Conservation (phyloP, 352 stramenopile genomes). For the Phytophthora niederhauseri region DNA sequence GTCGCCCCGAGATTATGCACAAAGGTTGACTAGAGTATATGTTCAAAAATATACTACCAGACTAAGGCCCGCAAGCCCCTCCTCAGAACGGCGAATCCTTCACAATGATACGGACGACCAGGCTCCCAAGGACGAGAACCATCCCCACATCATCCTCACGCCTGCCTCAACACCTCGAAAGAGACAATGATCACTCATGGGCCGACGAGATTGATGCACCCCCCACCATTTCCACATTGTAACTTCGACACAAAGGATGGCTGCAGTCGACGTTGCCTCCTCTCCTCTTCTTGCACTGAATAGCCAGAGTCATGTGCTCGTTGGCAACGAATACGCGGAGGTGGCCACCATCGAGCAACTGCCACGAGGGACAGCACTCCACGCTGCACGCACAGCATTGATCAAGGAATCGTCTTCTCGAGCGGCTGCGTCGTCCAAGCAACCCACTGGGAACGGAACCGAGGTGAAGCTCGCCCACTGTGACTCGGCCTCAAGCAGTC, state of each 20-base stretch:
- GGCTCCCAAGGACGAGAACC: conserved; percentile 18
- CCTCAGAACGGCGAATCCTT: conserved; percentile 32
- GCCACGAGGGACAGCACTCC: conserved; percentile 51
- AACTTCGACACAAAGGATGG: conserved; percentile 19
- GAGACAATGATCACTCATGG: background rate
- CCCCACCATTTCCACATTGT: conserved; percentile 19
- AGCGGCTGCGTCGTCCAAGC: conserved; percentile 8
- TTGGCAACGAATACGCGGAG: conserved; percentile 9
- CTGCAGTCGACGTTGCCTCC: conserved; percentile 4
- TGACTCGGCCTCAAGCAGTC: background rate
- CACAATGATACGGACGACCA: conserved; percentile 15
- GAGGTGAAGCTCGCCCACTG: background rate
- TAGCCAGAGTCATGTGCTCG: background rate
- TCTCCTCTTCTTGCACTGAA: background rate
- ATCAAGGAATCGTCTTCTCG: conserved; percentile 11
- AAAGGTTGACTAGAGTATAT: conserved; percentile 27
- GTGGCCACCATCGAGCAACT: conserved; percentile 34
- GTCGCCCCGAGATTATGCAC: conserved; percentile 16
- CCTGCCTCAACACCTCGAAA: background rate
- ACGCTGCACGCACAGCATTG: conserved; percentile 48
- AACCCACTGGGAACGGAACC: background rate
- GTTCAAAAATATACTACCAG: conserved; percentile 40
- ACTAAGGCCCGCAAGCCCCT: conserved; percentile 22
- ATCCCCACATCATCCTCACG: conserved; percentile 6
- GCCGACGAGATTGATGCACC: background rate